Conservation (phyloP, 129 eudicot species). For the Lonicera japonica region DNA sequence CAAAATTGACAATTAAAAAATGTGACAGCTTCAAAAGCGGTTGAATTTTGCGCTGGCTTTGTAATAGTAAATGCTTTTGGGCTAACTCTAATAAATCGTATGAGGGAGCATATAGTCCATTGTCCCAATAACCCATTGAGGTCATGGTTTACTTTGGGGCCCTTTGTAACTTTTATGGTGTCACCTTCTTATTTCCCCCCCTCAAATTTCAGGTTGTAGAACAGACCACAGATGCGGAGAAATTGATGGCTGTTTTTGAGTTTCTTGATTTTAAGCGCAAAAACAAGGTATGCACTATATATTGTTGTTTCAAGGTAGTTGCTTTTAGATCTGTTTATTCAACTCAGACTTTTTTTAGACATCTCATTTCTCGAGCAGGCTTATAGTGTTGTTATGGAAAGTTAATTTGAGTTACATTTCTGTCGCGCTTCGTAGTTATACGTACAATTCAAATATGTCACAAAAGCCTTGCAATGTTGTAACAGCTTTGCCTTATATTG, state of each 20-base stretch:
- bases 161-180: not conserved
- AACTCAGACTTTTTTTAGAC: not conserved
- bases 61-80: too few relatives aligned
- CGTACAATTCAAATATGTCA: too few relatives aligned
- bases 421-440: too few relatives aligned
- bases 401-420: too few relatives aligned
- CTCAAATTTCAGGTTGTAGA: slow-evolving; percentile 78
- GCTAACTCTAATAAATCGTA: too few relatives aligned
- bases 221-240: slow-evolving; percentile 75
- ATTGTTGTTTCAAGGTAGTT: not conserved
- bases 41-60: too few relatives aligned
- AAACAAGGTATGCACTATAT: slow-evolving; percentile 54
- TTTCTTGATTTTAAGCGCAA: slow-evolving; percentile 98
- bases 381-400: too few relatives aligned
- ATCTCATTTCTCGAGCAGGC: not conserved
- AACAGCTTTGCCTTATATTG: too few relatives aligned
- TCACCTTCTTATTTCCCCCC: not conserved
- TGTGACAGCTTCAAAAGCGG: too few relatives aligned
- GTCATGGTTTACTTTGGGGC: not conserved
- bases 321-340: not conserved
- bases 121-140: not conserved
- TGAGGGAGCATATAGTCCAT: too few relatives aligned
- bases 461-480: too few relatives aligned
- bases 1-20: too few relatives aligned
- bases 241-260: slow-evolving; percentile 72